These are phyloP conservation scores for Xylaria acuta DNA, from an alignment of 495 filamentous ascomycete genomes.

Conservation along the genomic window DNA sequence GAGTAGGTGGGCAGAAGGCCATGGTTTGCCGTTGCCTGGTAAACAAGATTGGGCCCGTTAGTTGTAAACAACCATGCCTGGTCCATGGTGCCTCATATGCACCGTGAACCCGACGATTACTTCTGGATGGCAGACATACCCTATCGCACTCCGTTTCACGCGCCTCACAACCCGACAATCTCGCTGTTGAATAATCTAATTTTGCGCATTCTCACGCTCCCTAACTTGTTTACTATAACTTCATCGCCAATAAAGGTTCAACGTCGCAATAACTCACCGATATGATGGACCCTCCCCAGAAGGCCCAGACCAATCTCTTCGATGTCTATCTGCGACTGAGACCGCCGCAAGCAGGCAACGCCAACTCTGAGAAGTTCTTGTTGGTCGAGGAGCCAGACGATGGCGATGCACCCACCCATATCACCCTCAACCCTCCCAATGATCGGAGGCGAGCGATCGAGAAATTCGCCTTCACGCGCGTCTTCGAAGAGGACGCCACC, in stretches of 20 bases:
- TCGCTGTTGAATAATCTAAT: background rate
- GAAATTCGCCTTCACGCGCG: conserved; percentile 90
- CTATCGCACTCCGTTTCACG: background rate
- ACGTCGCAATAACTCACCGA: background rate
- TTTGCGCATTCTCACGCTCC: background rate
- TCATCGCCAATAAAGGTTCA: background rate
- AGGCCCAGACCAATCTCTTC: conserved; percentile 66
- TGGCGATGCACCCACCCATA: conserved; percentile 70
- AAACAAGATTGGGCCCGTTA: background rate
- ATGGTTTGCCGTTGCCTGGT: background rate
- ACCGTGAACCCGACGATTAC: background rate
- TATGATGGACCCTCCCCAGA: conserved; percentile 41
- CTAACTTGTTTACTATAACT: background rate
- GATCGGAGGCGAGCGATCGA: conserved; percentile 87
- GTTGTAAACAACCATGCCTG: background rate
- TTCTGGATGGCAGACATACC: background rate
- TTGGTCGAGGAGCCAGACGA: conserved; percentile 68
- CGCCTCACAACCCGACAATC: background rate
- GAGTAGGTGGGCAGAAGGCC: too few species aligned
- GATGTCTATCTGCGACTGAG: conserved; percentile 91
- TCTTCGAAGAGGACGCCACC: conserved; percentile 84
- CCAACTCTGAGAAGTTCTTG: conserved; percentile 71
- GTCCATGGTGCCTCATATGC: background rate
- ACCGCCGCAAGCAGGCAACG: conserved; percentile 62
- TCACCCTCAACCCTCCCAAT: conserved; percentile 84